Evolutionary conservation across 2,329 filamentous ascomycete genomes (phyloP), one percentile per base, ranked within the genome.

Genomic region (Fusarium poae): DNA sequence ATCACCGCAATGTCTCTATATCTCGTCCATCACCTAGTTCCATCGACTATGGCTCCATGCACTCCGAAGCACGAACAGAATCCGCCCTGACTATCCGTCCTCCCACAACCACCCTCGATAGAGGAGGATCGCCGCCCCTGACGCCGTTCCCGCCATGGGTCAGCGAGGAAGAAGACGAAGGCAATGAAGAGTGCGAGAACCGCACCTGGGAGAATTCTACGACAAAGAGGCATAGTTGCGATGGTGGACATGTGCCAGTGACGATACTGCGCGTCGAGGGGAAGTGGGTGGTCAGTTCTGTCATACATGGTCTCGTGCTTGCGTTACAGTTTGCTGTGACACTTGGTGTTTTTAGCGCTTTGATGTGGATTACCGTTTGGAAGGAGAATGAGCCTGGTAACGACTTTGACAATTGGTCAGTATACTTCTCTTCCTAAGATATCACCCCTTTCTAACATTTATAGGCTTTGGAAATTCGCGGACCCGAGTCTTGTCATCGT

Each of bases 121-220:
- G 58, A 34, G 68, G 53, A 4, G 27, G 45, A 1, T 51, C 60
- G 8, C 69, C 72, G 4, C 75, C 75, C 0, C 55, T 76, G 5
- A 77, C 74, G 2, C 73, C 72, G 6, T 77, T 77, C 29, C 75
- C 75, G 12, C 71, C 73, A 3, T 75, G 72, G 72, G 50, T 60
- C 1, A 57, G 61, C 11, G 67, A 63, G 8, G 60, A 67, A 4
- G 72, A 71, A 8, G 72, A 64, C 4, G 61, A 67, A 15, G 68
- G 65, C 1, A 70, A 65, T 2, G 69, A 61, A 5, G 68, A 63
- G 2, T 70, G 63, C 6, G 65, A 70, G 18, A 44, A 30, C 6
- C 62, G 46, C 3, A 55, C 37, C 0, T 73, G 70, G 71, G 58
- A 57, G 23, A 60, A 46, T 3, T 57, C 25, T 18, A 55, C 18